Evolutionary conservation across 176 grass and related monocot species (phyloP).

Genomic region (Ampelocalamus luodianensis): DNA sequence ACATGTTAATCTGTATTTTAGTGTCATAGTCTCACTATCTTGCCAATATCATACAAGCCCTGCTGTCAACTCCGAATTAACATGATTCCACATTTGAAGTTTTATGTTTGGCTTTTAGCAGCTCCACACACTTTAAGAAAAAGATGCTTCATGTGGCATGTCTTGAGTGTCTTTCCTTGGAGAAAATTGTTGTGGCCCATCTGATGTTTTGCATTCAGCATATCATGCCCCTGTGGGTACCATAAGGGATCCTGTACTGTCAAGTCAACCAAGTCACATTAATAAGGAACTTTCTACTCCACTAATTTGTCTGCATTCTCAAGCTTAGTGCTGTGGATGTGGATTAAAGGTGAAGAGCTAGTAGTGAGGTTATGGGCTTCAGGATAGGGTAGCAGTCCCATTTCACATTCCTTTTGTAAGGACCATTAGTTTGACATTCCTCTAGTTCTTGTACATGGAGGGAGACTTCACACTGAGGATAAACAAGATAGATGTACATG

Average conservation of each 20-base stretch:
- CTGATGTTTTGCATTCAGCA: slow-evolving; percentile 23
- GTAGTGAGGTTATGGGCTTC: neutral
- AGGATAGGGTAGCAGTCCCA: neutral
- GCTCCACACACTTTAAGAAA: neutral
- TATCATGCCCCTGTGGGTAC: neutral
- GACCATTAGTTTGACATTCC: slow-evolving; percentile 1
- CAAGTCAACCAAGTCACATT: slow-evolving; percentile 1
- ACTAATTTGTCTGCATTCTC: slow-evolving; percentile 14
- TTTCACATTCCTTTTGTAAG: slow-evolving; percentile 7
- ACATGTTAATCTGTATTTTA: neutral
- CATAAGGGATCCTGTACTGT: slow-evolving; percentile 10
- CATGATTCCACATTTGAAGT: slow-evolving; percentile 22
- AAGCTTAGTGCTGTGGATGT: neutral
- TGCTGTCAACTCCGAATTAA: neutral
- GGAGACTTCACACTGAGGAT: neutral
- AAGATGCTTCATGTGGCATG: slow-evolving; percentile 12
- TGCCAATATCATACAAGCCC: neutral
- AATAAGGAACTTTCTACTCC: neutral
- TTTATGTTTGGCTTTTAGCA: neutral
- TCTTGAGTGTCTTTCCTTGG: neutral
- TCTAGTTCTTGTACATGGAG: neutral
- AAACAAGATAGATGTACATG: neutral
- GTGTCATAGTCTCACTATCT: neutral
- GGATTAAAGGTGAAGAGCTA: neutral
- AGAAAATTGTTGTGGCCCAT: neutral